Conservation (phyloP, 176 grass and related monocot genomes). For the Oryza officinalis region DNA sequence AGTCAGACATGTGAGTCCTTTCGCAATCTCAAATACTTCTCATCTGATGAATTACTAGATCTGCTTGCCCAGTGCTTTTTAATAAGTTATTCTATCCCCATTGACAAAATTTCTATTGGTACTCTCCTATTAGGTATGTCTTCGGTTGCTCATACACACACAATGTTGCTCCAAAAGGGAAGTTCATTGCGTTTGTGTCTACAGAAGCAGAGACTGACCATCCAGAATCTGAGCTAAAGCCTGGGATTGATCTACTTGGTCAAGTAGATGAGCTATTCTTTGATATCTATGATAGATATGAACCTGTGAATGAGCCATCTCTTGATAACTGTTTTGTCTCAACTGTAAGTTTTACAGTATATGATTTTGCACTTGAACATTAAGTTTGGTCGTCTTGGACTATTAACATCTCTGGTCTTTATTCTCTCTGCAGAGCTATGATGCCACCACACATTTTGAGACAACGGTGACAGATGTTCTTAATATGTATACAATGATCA, state of each 20-base stretch:
- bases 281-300: slow-evolving; percentile 90
- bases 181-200: slow-evolving; percentile 93
- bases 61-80: slow-evolving; percentile 6
- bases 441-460: slow-evolving; percentile 97
- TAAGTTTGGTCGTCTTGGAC: background rate
- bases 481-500: slow-evolving; percentile 91
- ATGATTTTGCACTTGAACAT: slow-evolving; percentile 18
- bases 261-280: slow-evolving; percentile 82
- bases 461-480: slow-evolving; percentile 84
- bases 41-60: background rate
- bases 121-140: slow-evolving; percentile 69
- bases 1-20: slow-evolving; percentile 83
- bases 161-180: slow-evolving; percentile 91
- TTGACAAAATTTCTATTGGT: slow-evolving; percentile 37
- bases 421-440: slow-evolving; percentile 70
- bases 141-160: slow-evolving; percentile 95
- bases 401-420: slow-evolving; percentile 33
- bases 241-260: slow-evolving; percentile 85
- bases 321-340: slow-evolving; percentile 92
- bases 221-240: slow-evolving; percentile 69
- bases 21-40: slow-evolving; percentile 14
- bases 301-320: slow-evolving; percentile 82
- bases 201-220: slow-evolving; percentile 75
- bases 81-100: slow-evolving; percentile 5
- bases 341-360: slow-evolving; percentile 52